Evolutionary conservation across 352 stramenopile species (phyloP), one percentile per base, ranked within the genome.

Genomic region (Halophytophthora batemanensis): DNA sequence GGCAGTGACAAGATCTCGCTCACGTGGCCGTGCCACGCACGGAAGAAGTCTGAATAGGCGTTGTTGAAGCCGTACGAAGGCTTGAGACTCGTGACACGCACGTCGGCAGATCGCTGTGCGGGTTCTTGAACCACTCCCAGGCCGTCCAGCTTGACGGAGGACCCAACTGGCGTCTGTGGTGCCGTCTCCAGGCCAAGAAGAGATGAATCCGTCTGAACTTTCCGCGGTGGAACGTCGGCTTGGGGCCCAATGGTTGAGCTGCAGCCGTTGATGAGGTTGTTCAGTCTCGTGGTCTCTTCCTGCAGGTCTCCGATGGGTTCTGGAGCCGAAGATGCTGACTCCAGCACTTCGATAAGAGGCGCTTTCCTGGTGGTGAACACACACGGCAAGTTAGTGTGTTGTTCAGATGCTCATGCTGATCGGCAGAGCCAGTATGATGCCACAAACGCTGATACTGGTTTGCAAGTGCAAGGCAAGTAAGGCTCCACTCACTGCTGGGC

Each of bases 11-110:
- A 63, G 58, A 98, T 88, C 44, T 97, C 91, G 21, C 84, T 79
- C n/a, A 96, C 81, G 50, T 96, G 85, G 25, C 90, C 82, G 53
- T 95, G 86, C 84, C 90, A 97, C 65, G 81, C 94, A 57, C 74
- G 72, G 65, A 96, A 98, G 58, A 99, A 95, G 51, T 95, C 85
- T 17, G 74, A 79, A 71, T 97, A 97, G 23, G 87, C 77, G 53
- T 94, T 87, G 56, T 97, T 96, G 58, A 99, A 98, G 18, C 96
- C 96, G 59, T 99, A 99, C 15, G 69, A 73, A 31, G 78, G 66
- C 28, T 64, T 53, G n/a, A 86, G 53, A 31, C 78, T 59, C 21
- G 70, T 87, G 41, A 87, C 41, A 3, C 62, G 59, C 14, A 82
- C 58, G 17, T 53, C 41, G 12, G 64, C 50, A 5, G 46, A 52